Evolutionary conservation across 495 filamentous ascomycete genomes (phyloP), one percentile per base, ranked within the genome.

Genomic region (Jackrogersella multiformis): DNA sequence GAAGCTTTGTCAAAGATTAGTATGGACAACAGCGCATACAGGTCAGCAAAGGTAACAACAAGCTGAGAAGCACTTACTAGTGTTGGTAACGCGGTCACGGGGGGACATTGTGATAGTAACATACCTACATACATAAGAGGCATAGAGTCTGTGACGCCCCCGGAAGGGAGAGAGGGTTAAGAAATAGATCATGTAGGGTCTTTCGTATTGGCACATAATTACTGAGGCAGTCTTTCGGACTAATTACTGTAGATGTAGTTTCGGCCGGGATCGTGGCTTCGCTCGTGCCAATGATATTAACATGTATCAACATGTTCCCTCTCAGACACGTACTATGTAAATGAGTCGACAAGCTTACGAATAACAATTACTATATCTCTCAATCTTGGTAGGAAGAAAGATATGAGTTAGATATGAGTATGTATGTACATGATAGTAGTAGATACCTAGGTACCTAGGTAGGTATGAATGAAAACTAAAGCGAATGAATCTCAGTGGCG

Each of bases 151-250:
- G n/a, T n/a, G n/a, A n/a, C n/a, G n/a, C n/a, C 20, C 59, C 61
- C n/a, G 53, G 23, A 52, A 34, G 26, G 36, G 26, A 58, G 46
- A 23, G 21, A 12, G 16, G 26, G 26, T 4, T 3, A 7, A 30
- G 3, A 59, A 30, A 52, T 15, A 32, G 15, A 18, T 51, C 9
- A 10, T 36, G 23, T 65, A 52, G 53, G 45, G 58, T 51, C 42
- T 61, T 60, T 65, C 61, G 67, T 41, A 66, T 61, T 66, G 56
- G 62, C 44, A 57, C 41, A 35, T 16, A n/a, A n/a, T n/a, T n/a
- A n/a, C n/a, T n/a, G n/a, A n/a, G 20, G 10, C 44, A 57, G 56
- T 48, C 30, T 57, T 45, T 62, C 67, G 67, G 67, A 26, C 20
- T 7, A 62, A 23, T 30, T 70, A 61, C 61, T 48, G 15, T 48